Base-by-base conservation (phyloP, 257 asterid species). In the Solanum sejunctum region DNA sequence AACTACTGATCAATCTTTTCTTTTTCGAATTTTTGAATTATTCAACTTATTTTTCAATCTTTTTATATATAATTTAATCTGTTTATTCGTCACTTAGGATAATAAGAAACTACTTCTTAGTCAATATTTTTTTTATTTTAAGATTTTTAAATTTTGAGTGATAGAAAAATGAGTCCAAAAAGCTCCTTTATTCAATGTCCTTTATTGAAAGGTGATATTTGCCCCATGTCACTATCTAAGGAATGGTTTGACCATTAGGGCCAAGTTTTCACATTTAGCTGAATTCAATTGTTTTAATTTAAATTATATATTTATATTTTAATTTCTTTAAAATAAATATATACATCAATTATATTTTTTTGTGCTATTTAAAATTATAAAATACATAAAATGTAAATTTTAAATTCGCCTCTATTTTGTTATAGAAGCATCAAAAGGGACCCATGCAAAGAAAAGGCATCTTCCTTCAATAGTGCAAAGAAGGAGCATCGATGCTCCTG, bases 321-420 rank as follows among this genome's bases (percentile, higher is more conserved):
- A 6, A 5, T 18, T 57, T 6, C 5, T 4, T 57, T 57, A 20
- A 18, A 3, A 18, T 57, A 57, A 18, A 57, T 57, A 18, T 57
- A 3, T 57, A 12, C 13, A 64, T 26, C 9, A 12, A 11, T 8
- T 21, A 23, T 5, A 61, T 61, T 61, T 61, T 4, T 23, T 21
- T 61, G n/a, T 21, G 6, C 5, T 2, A 61, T 61, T 11, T 0
- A 12, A 12, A 23, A 12, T 23, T 63, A 23, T 63, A 26, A 64
- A 60, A 21, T 61, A 0, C 17, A 21, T 58, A 58, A 60, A n/a
- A 3, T n/a, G n/a, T 10, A 4, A 60, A 60, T 60, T 60, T 15
- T n/a, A 1, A n/a, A 1, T 60, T 21, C 26, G 1, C 0, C 16
- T 10, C 0, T 1, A 9, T 71, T 20, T n/a, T 6, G 3, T 9